These are phyloP conservation scores for Elsinoe australis DNA, from an alignment of 2,329 filamentous ascomycete genomes.

Conservation along the genomic window DNA sequence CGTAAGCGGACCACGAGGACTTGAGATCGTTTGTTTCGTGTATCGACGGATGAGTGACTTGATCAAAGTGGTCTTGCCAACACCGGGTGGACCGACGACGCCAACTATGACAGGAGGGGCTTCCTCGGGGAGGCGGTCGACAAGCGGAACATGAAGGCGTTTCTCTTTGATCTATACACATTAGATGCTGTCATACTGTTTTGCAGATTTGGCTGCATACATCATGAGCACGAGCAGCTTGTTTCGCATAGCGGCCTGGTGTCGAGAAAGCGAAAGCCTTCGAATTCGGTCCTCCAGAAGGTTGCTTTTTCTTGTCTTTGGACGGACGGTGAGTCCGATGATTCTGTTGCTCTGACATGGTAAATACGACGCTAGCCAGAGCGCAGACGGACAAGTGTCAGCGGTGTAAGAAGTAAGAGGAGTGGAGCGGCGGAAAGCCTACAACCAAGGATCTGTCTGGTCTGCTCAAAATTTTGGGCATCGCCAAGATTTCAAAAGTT, in stretches of 20 bases:
- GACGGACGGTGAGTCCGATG: slow-evolving; percentile 79
- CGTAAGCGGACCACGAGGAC: slow-evolving; percentile 85
- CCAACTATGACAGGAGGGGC: slow-evolving; percentile 86
- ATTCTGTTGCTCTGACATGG: slow-evolving; percentile 52
- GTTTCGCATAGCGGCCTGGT: slow-evolving; percentile 70
- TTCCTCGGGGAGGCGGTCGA: slow-evolving; percentile 92
- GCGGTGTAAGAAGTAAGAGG: too few species aligned
- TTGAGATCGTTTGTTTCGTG: slow-evolving; percentile 86
- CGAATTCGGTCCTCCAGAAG: slow-evolving; percentile 60
- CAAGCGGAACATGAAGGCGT: slow-evolving; percentile 87
- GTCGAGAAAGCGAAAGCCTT: slow-evolving; percentile 84
- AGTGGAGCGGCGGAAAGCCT: too few species aligned
- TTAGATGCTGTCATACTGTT: neutral
- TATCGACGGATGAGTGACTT: slow-evolving; percentile 92
- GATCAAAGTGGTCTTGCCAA: slow-evolving; percentile 88
- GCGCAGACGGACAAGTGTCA: too few species aligned
- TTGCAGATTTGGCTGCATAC: slow-evolving; percentile 35
- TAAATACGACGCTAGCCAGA: slow-evolving; percentile 20
- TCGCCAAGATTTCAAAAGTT: slow-evolving; percentile 14
- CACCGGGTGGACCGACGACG: slow-evolving; percentile 89
- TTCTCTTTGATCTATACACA: slow-evolving; percentile 77
- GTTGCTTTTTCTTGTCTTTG: slow-evolving; percentile 78
- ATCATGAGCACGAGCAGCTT: slow-evolving; percentile 65
- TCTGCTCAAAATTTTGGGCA: slow-evolving; percentile 10
- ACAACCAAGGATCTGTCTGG: too few species aligned